These are phyloP conservation scores for Tolypocladium pustulatum DNA, from an alignment of 2,329 filamentous ascomycete species.

Conservation along the genomic window DNA sequence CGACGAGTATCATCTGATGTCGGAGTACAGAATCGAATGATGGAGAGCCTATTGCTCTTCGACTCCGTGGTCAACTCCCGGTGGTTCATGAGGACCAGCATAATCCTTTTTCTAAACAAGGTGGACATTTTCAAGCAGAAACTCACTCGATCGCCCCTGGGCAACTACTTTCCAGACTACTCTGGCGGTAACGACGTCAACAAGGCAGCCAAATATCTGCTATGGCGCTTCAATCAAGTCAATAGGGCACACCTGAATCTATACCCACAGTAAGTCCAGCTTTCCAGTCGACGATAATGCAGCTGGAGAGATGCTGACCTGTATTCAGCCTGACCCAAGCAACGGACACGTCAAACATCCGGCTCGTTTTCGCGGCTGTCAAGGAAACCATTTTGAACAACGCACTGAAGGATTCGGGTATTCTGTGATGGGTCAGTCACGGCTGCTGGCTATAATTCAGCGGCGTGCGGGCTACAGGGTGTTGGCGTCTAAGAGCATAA, in stretches of 20 bases:
- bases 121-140: conserved; percentile 98
- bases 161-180: conserved; percentile 96
- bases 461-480: not conserved
- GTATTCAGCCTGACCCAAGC: conserved; percentile 79
- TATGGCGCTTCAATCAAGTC: conserved; percentile 98
- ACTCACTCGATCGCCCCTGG: conserved; percentile 75
- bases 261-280: conserved; percentile 75
- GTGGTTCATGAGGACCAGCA: conserved; percentile 98
- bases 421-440: conserved; percentile 50
- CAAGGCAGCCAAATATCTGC: conserved; percentile 90
- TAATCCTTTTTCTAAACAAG: conserved; percentile 98
- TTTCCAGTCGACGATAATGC: too few relatives aligned
- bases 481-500: conserved; percentile 12
- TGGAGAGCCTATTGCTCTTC: conserved; percentile 93
- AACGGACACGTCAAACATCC: conserved; percentile 96
- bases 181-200: conserved; percentile 97
- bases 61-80: conserved; percentile 97
- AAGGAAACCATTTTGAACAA: conserved; percentile 99
- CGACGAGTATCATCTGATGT: not conserved
- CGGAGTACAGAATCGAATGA: conserved; percentile 83
- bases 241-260: conserved; percentile 92
- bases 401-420: conserved; percentile 93
- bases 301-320: not conserved
- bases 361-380: conserved; percentile 92
- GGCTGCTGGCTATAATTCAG: conserved; percentile 8